Percentiles rank a stretch among this genome's conserved stretches.
Conservation (phyloP, 164 flowering plant species). For the Hamamelis virginiana region DNA sequence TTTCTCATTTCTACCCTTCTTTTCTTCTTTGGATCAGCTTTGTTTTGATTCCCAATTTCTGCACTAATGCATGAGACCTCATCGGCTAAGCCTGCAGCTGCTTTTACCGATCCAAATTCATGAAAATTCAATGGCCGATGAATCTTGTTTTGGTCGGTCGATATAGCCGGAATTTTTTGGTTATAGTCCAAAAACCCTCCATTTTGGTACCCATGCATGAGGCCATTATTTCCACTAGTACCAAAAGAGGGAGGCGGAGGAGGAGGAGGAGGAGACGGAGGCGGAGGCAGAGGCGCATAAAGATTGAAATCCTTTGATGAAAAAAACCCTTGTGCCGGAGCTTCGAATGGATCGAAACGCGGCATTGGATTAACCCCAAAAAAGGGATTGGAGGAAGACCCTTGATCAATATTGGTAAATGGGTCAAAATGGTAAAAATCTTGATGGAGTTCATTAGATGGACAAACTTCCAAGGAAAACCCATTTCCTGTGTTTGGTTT, state of each 20-base stretch:
- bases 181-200: neutral
- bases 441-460: neutral
- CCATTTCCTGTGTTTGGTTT: neutral
- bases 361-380: conserved; percentile 2
- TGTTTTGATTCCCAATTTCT: neutral
- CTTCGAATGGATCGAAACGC: neutral
- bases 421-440: conserved; percentile 3
- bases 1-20: neutral
- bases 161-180: neutral
- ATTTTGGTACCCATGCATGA: conserved; percentile 3
- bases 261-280: no score
- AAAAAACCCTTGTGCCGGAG: neutral
- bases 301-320: neutral
- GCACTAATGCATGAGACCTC: conserved; percentile 6
- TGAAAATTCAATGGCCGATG: neutral
- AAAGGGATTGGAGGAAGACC: conserved; percentile 14
- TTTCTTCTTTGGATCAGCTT: conserved; percentile 7
- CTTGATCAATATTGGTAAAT: conserved; percentile 8
- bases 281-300: neutral
- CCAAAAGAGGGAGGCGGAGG: neutral
- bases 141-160: neutral
- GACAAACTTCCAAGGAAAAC: neutral
- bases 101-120: neutral
- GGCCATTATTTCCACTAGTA: neutral
- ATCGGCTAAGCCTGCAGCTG: neutral